phyloP scores from a whole-genome alignment of 2,329 filamentous ascomycete genomes.

The Fusarium musae region DNA sequence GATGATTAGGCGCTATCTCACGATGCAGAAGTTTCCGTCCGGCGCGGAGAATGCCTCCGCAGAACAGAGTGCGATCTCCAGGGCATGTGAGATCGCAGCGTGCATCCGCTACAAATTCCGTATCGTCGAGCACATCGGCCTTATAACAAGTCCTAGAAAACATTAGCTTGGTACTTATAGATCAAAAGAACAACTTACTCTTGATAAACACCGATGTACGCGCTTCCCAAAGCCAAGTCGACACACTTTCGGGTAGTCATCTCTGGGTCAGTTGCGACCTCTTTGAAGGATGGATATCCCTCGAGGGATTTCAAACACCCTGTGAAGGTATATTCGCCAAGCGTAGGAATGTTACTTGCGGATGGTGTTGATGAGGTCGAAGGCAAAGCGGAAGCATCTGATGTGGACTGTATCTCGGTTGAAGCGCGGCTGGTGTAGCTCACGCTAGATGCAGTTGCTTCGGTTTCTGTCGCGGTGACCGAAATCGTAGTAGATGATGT shows the following conservation, averaged over 20 bases:
- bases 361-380: not conserved
- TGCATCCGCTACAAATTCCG: not conserved
- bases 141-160: not conserved
- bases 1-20: not conserved
- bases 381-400: not conserved
- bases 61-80: not conserved
- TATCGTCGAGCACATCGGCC: not conserved
- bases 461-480: accelerated
- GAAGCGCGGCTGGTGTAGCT: not conserved
- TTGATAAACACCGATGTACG: not conserved
- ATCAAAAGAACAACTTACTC: not conserved
- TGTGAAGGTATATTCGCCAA: not conserved
- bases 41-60: not conserved
- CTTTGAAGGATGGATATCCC: not conserved
- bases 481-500: not conserved
- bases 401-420: not conserved
- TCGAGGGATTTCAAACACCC: accelerated
- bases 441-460: accelerated
- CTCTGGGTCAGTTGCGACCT: not conserved
- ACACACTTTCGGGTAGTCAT: not conserved
- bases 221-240: not conserved
- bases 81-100: not conserved
- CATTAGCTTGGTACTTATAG: not conserved
- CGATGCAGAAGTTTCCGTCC: not conserved
- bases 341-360: accelerated